phyloP scores from a whole-genome alignment of 2,329 filamentous ascomycete genomes.

The Fusarium miscanthi region DNA sequence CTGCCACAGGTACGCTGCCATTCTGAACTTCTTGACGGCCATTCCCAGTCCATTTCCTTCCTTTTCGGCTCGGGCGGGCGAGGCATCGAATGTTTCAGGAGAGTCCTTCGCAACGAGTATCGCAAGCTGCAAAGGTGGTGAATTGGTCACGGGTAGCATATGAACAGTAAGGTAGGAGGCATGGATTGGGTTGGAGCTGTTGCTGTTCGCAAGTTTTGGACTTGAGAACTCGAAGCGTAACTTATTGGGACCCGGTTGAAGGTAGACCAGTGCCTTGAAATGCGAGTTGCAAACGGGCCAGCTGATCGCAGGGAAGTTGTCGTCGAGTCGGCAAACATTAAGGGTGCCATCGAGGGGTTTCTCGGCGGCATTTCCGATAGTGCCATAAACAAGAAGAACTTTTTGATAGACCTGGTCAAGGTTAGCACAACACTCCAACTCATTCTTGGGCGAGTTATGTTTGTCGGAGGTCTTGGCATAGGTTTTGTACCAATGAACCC shows the following conservation, averaged over 20 bases:
- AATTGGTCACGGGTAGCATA: slow-evolving; percentile 81
- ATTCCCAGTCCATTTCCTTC: slow-evolving; percentile 86
- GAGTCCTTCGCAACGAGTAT: slow-evolving; percentile 92
- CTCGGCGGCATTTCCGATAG: slow-evolving; percentile 77
- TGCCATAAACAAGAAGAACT: slow-evolving; percentile 82
- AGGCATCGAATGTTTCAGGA: slow-evolving; percentile 83
- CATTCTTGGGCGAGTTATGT: not conserved
- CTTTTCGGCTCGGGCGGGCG: slow-evolving; percentile 77
- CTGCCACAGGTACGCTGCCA: slow-evolving; percentile 97
- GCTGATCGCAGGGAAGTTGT: slow-evolving; percentile 81
- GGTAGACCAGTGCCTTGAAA: slow-evolving; percentile 91
- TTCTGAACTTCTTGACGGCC: slow-evolving; percentile 90
- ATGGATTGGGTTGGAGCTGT: slow-evolving; percentile 75
- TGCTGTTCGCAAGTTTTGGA: slow-evolving; percentile 79
- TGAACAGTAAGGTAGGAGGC: slow-evolving; percentile 84
- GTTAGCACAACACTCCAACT: slow-evolving; percentile 38
- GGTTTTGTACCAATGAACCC: slow-evolving; percentile 19
- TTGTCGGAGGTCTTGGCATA: slow-evolving; percentile 14
- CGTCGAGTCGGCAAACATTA: slow-evolving; percentile 83
- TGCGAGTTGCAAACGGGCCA: slow-evolving; percentile 92
- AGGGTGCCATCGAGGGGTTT: slow-evolving; percentile 81
- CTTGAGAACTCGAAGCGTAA: slow-evolving; percentile 89
- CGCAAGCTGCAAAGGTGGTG: slow-evolving; percentile 88
- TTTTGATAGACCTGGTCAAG: slow-evolving; percentile 85
- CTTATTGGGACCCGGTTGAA: slow-evolving; percentile 91